Base-by-base conservation (phyloP, 2,329 filamentous ascomycete species). In the Trichophaea hybrida region DNA sequence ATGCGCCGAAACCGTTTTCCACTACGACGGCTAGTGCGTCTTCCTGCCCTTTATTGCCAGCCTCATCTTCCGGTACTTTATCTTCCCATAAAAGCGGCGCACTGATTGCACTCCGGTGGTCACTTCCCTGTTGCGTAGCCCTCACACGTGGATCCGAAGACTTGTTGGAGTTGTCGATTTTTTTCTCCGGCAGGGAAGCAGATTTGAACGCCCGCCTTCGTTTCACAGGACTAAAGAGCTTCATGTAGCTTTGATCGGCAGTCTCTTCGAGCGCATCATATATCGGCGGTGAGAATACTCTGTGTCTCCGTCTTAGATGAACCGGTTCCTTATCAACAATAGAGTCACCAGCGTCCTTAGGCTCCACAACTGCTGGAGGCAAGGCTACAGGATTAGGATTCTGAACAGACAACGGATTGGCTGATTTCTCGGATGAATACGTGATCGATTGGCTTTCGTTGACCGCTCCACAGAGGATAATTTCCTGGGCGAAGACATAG, bases 211-310 rank as follows among this genome's bases (percentile, higher is more conserved):
- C 31, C 32, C 55, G 15, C 31, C 43, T 59, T 33, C 56, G 63
- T 40, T 65, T 66, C 10, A 65, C 64, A 5, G 64, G 64, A 15
- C 63, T 65, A 34, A 66, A 66, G n/a, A 66, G 33, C 46, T 40
- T 57, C 64, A 66, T 66, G 51, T 65, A 66, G 38, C 63, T 61
- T 54, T 64, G 63, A 24, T 52, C 59, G 17, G 55, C 55, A 12
- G 55, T 51, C 37, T 65, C 61, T 55, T 55, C 50, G 6, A 57
- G 15, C 3, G 32, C 5, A 15, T 57, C 17, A 50, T 49, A 49
- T 10, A 49, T 17, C 31, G 35, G 37, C n/a, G 53, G 53, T n/a
- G 50, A 53, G 32, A 53, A 53, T 35, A 32, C 24, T 35, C 50
- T 53, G 50, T 34, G 32, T n/a, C 31, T 37, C 13, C 50, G 50